These are phyloP conservation scores for Aspergillus quadrilineatus DNA, from an alignment of 2,329 filamentous ascomycete species.

Conservation along the genomic window DNA sequence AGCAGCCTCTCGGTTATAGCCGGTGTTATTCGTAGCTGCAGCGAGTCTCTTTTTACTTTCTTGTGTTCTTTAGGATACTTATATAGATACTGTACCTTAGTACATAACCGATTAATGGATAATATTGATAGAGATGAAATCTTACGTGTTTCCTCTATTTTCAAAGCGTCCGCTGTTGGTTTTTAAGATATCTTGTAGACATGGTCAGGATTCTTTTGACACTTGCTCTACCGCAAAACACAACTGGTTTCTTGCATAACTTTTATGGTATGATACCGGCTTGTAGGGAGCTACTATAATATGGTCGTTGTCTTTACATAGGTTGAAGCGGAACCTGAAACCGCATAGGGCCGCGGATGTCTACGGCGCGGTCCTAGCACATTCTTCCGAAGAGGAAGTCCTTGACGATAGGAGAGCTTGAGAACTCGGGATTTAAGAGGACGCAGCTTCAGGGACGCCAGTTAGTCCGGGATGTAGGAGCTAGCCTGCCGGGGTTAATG, in stretches of 20 bases:
- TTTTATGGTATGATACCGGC: not conserved
- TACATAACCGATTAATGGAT: constrained; percentile 19
- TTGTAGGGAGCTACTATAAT: not conserved
- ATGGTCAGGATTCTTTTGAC: not conserved
- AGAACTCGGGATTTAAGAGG: constrained; percentile 88
- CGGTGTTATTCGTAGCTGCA: not conserved
- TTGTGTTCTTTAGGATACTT: constrained; percentile 6
- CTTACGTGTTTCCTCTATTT: not conserved
- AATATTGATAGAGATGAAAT: constrained; percentile 18
- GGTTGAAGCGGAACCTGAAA: not conserved
- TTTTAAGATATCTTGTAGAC: too few relatives aligned
- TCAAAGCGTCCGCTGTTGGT: not conserved
- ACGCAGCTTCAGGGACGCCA: constrained; percentile 64
- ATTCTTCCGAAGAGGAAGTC: constrained; percentile 72
- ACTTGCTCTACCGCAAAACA: not conserved
- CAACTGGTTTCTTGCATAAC: not conserved
- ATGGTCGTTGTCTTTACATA: too few relatives aligned
- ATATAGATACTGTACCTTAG: constrained; percentile 4
- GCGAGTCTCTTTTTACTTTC: not conserved
- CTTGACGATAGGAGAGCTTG: constrained; percentile 83
- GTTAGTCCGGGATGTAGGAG: constrained; percentile 5
- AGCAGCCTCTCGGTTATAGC: not conserved
- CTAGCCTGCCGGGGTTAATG: constrained; percentile 12
- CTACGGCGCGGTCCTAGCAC: constrained; percentile 18
- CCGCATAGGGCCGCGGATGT: not conserved